Conservation (phyloP, 2,329 filamentous ascomycete species). For the Phaeomoniella chlamydospora region DNA sequence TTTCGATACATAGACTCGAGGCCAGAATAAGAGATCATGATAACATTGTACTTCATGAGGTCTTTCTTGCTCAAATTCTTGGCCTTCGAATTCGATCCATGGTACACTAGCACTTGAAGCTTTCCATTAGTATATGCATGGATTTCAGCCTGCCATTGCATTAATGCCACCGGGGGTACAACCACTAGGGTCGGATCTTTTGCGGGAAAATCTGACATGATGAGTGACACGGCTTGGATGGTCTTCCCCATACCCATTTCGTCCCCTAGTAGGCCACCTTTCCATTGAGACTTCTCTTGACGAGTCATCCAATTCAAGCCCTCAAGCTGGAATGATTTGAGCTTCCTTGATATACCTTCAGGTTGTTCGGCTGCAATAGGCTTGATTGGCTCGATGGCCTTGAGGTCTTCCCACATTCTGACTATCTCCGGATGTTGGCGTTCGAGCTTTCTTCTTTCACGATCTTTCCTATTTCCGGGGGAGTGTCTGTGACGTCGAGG, state of each 20-base stretch:
- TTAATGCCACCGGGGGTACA: slow-evolving; percentile 81
- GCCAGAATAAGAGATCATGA: slow-evolving; percentile 79
- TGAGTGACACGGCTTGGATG: slow-evolving; percentile 90
- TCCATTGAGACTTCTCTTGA: slow-evolving; percentile 76
- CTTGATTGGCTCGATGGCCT: slow-evolving; percentile 52
- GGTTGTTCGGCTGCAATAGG: slow-evolving; percentile 56
- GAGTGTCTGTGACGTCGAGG: slow-evolving; percentile 1
- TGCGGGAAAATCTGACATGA: slow-evolving; percentile 93
- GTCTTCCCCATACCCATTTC: slow-evolving; percentile 99
- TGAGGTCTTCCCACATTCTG: slow-evolving; percentile 73
- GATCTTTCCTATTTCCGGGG: slow-evolving; percentile 7
- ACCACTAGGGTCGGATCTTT: slow-evolving; percentile 73
- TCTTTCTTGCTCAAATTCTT: slow-evolving; percentile 64
- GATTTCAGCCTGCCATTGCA: slow-evolving; percentile 87
- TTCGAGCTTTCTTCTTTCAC: slow-evolving; percentile 56
- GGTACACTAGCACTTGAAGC: slow-evolving; percentile 79
- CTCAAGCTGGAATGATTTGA: slow-evolving; percentile 90
- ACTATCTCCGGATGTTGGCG: slow-evolving; percentile 60
- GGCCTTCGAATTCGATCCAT: slow-evolving; percentile 70
- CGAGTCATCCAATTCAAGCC: slow-evolving; percentile 87
- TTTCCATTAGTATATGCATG: slow-evolving; percentile 70
- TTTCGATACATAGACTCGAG: slow-evolving; percentile 87
- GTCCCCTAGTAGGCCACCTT: slow-evolving; percentile 81
- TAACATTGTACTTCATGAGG: slow-evolving; percentile 73
- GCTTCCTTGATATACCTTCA: slow-evolving; percentile 57